A percentile compares a stretch with the other conserved stretches of the same genome.
Conservation (phyloP, 768 basidiomycete genomes). For the Macrocybe gigantea region DNA sequence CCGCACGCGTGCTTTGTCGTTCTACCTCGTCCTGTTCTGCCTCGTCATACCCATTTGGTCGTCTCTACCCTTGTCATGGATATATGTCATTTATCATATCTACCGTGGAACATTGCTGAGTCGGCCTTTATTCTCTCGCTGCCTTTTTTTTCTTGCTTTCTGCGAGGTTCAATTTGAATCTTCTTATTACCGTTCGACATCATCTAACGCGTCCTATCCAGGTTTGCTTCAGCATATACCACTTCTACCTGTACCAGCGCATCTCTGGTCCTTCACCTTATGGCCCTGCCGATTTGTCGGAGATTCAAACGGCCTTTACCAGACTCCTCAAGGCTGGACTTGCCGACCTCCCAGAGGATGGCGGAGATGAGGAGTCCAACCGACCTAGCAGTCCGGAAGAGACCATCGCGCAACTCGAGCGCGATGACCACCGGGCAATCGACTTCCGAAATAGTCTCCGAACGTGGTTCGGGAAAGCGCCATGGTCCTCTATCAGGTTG, state of each 20-base stretch:
- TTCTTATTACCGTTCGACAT: background rate
- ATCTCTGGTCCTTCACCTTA: conserved; percentile 42
- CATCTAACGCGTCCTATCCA: conserved; percentile 17
- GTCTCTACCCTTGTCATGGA: conserved; percentile 59
- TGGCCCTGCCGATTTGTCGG: conserved; percentile 39
- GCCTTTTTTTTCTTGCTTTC: conserved; percentile 43
- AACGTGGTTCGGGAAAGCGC: conserved; percentile 73
- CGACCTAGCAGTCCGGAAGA: conserved; percentile 62
- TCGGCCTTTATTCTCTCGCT: conserved; percentile 30
- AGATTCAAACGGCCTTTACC: conserved; percentile 53
- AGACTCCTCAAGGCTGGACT: conserved; percentile 67
- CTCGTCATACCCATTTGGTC: conserved; percentile 63
- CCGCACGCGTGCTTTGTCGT: conserved; percentile 40
- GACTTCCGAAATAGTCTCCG: conserved; percentile 67
- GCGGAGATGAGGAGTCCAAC: conserved; percentile 50
- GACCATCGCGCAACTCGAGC: conserved; percentile 47
- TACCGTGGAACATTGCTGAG: conserved; percentile 34
- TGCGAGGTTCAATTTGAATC: conserved; percentile 44
- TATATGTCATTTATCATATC: conserved; percentile 48
- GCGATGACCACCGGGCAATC: conserved; percentile 62
- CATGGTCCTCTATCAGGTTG: conserved; percentile 66
- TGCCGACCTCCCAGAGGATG: conserved; percentile 43
- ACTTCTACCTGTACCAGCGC: conserved; percentile 42
- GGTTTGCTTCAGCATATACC: conserved; percentile 68
- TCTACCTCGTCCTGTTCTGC: conserved; percentile 51